A percentile compares a stretch with the other conserved stretches of the same genome.
Evolutionary conservation across 2,329 filamentous ascomycete species (phyloP).

Genomic region (Ceratocystis huliohia): DNA sequence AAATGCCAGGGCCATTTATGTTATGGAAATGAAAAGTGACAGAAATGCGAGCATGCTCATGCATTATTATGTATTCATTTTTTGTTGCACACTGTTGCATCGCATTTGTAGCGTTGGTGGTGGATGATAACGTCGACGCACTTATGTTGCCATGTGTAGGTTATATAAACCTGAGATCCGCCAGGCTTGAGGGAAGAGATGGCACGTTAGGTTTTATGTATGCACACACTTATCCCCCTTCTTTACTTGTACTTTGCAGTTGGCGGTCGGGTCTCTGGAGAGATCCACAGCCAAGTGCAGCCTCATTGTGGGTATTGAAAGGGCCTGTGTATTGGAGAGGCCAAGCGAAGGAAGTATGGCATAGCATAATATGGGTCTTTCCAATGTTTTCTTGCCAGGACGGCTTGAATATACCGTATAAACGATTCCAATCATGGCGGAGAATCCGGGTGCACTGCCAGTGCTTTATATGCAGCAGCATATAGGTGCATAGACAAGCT

Average conservation of each 20-base stretch:
- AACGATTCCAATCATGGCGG: not conserved
- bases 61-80: not conserved
- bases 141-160: too few species aligned
- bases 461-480: not conserved
- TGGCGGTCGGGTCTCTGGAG: too few species aligned
- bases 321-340: too few species aligned
- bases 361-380: too few species aligned
- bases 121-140: not conserved
- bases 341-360: too few species aligned
- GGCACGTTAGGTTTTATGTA: too few species aligned
- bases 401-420: not conserved
- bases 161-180: too few species aligned
- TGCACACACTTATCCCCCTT: too few species aligned
- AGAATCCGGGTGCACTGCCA: not conserved
- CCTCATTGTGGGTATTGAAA: too few species aligned
- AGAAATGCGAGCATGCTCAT: not conserved
- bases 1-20: not conserved
- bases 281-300: too few species aligned
- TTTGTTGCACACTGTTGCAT: not conserved
- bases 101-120: not conserved
- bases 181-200: too few species aligned
- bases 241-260: too few species aligned
- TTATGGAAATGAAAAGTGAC: constrained; percentile 3
- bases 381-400: not conserved
- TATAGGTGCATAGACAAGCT: not conserved